phyloP scores from a whole-genome alignment of 23 red algal genomes.

The Gracilaria gracilis region DNA sequence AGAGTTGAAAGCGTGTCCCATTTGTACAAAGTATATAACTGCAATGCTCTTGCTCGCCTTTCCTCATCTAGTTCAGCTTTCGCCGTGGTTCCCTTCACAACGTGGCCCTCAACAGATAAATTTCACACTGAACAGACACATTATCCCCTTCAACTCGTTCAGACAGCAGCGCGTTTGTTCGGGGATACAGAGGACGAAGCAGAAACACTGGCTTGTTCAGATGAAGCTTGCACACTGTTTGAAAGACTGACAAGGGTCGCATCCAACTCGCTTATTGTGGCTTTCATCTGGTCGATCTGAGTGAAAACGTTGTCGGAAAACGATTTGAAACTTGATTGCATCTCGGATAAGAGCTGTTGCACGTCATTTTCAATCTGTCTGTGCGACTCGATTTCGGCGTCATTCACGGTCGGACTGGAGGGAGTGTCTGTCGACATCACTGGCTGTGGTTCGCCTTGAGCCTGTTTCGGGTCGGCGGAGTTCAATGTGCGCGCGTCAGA shows the following conservation, averaged over 20 bases:
- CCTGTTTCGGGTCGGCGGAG: background rate
- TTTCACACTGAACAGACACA: slow-evolving; percentile 24
- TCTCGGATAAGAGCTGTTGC: slow-evolving; percentile 50
- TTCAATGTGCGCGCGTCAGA: background rate
- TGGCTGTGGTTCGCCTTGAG: background rate
- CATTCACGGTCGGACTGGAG: slow-evolving; percentile 7
- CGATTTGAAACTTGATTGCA: slow-evolving; percentile 57
- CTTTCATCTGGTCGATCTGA: slow-evolving; percentile 41
- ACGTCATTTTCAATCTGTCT: slow-evolving; percentile 41
- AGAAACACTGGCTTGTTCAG: background rate
- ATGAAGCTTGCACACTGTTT: background rate
- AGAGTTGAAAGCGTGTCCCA: background rate
- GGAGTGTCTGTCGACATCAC: background rate
- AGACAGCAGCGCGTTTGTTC: background rate
- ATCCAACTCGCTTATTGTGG: slow-evolving; percentile 32
- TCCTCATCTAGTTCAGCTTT: background rate
- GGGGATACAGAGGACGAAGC: background rate
- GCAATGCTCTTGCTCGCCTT: background rate
- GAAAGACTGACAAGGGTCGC: slow-evolving; percentile 7
- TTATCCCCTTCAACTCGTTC: background rate
- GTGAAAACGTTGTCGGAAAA: slow-evolving; percentile 64
- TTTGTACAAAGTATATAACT: slow-evolving; percentile 12
- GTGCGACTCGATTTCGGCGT: slow-evolving; percentile 30
- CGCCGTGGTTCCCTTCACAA: background rate
- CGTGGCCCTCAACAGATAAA: slow-evolving; percentile 8